Conservation (phyloP, 2,329 filamentous ascomycete genomes). For the Rutstroemia sp. region DNA sequence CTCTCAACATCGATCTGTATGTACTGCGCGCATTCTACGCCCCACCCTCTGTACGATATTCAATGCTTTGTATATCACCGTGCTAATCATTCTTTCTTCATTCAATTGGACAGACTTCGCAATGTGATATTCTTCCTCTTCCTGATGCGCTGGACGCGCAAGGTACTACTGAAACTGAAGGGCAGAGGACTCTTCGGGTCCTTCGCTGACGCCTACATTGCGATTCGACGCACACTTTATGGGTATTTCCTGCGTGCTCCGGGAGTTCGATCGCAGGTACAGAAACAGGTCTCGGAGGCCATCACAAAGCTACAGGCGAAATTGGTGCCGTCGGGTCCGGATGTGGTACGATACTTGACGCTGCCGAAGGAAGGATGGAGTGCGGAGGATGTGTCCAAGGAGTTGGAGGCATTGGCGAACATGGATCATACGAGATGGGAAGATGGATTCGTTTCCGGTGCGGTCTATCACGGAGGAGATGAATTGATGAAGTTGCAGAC, state of each 20-base stretch:
- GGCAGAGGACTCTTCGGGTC: conserved; percentile 83
- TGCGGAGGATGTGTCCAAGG: conserved; percentile 68
- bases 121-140: conserved; percentile 89
- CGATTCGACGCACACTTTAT: conserved; percentile 67
- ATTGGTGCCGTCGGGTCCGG: conserved; percentile 66
- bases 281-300: conserved; percentile 74
- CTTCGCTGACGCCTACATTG: conserved; percentile 63
- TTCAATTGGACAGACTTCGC: conserved; percentile 51
- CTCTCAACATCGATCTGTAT: conserved; percentile 64
- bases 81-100: background rate
- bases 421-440: conserved; percentile 98
- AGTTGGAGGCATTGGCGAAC: conserved; percentile 68
- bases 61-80: background rate
- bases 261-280: conserved; percentile 78
- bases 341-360: conserved; percentile 63
- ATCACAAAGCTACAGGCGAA: conserved; percentile 76
- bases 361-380: conserved; percentile 81
- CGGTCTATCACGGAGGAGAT: conserved; percentile 90
- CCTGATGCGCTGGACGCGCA: conserved; percentile 73
- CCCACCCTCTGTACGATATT: conserved; percentile 3
- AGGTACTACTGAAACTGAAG: conserved; percentile 74
- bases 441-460: conserved; percentile 87
- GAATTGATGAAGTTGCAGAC: conserved; percentile 77
- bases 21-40: conserved; percentile 26
- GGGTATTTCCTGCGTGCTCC: conserved; percentile 80